Percentiles rank a stretch among this genome's conserved stretches.
Evolutionary conservation across 1,284 basidiomycete genomes (phyloP).

Genomic region (Ustilago nuda): DNA sequence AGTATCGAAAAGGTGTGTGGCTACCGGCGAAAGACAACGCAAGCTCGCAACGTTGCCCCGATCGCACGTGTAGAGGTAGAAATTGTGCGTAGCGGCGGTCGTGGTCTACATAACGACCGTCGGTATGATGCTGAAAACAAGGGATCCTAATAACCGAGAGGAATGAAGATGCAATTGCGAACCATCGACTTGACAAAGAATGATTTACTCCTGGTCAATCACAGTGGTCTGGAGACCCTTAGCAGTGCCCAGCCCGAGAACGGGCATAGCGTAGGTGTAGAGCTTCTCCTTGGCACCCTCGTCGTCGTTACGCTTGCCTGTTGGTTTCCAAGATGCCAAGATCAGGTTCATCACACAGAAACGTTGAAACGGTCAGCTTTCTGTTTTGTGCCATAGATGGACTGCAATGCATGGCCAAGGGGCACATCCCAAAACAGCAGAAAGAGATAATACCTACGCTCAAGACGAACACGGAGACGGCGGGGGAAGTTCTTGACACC

Average conservation of each 20-base stretch:
- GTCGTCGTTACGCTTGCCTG: conserved; percentile 69
- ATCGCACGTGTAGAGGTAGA: conserved; percentile 12
- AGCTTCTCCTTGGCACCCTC: conserved; percentile 70
- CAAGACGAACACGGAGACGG: conserved; percentile 66
- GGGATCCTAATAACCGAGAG: conserved; percentile 22
- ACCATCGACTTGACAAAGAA: conserved; percentile 35
- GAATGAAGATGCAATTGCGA: conserved; percentile 40
- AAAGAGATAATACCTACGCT: conserved; percentile 34
- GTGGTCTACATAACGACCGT: conserved; percentile 37
- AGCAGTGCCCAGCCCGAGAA: conserved; percentile 67
- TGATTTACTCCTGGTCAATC: conserved; percentile 66
- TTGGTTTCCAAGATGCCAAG: not conserved
- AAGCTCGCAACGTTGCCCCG: conserved; percentile 46
- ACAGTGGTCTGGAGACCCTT: conserved; percentile 68
- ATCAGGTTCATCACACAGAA: not conserved
- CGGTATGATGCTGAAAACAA: conserved; percentile 23
- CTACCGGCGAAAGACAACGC: conserved; percentile 33
- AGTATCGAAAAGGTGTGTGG: conserved; percentile 27
- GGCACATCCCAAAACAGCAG: not conserved
- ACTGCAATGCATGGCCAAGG: not conserved
- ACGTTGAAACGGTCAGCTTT: not conserved
- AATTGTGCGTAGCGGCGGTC: conserved; percentile 34
- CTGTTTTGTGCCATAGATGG: not conserved
- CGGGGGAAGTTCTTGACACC: conserved; percentile 69
- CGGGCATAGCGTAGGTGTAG: conserved; percentile 67